phyloP scores from a whole-genome alignment of 2,329 filamentous ascomycete genomes.

The Knufia fluminis region DNA sequence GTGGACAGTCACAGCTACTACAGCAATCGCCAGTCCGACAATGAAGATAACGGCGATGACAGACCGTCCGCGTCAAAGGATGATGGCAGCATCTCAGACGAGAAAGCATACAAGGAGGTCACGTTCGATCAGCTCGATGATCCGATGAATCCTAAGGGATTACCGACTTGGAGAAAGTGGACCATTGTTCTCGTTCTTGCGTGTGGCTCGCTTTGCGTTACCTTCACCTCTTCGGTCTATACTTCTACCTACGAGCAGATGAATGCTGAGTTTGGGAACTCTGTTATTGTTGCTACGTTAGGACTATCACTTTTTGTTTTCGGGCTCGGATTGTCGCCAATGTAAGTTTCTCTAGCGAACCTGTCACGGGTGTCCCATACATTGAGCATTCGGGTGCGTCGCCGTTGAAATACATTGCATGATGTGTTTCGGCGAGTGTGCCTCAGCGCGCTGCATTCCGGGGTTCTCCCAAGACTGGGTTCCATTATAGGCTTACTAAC shows the following conservation, averaged over 20 bases:
- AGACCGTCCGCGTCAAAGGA: constrained; percentile 8
- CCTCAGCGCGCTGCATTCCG: too few relatives aligned
- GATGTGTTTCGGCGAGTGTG: too few relatives aligned
- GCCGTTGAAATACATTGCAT: too few relatives aligned
- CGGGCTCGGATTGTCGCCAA: constrained; percentile 58
- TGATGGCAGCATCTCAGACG: not conserved
- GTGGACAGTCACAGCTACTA: constrained; percentile 21
- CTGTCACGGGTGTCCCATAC: too few relatives aligned
- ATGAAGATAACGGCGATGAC: constrained; percentile 11
- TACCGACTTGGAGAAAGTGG: constrained; percentile 58
- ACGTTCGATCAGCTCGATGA: constrained; percentile 66
- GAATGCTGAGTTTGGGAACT: constrained; percentile 62
- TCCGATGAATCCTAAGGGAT: constrained; percentile 63
- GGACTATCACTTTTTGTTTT: constrained; percentile 77
- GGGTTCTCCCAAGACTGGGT: too few relatives aligned
- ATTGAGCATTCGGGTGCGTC: too few relatives aligned
- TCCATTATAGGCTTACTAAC: too few relatives aligned
- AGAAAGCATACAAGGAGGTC: constrained; percentile 44
- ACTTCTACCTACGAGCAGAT: constrained; percentile 73
- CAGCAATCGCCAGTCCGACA: constrained; percentile 8
- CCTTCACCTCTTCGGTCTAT: constrained; percentile 80
- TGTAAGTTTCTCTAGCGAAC: too few relatives aligned
- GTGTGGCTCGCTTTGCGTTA: constrained; percentile 72
- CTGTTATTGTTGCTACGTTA: constrained; percentile 63
- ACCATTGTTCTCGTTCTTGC: constrained; percentile 66